Evolutionary conservation across 805 yeast species (phyloP), one percentile per base, ranked within the genome.

Genomic region (Candida ipomoeae): DNA sequence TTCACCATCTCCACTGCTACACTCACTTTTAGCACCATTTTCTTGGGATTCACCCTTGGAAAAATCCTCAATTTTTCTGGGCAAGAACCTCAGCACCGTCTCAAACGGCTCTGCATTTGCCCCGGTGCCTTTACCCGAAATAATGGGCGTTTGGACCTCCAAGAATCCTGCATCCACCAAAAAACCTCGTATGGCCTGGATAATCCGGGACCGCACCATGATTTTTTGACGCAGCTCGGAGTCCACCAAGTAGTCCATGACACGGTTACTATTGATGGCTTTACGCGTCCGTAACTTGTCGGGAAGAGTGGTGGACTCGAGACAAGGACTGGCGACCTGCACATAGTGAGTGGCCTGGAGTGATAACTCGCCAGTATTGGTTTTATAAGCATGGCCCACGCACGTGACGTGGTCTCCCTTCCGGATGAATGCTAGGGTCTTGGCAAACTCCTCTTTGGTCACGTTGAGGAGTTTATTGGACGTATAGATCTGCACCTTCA

Each of bases 81-180:
- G 70, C 50, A 74, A 48, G 29, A 75, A 76, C 38, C 66, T 64
- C 39, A 77, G 65, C 1, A 23, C 32, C 1, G 97, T 89, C 0
- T 61, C 61, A 58, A 94, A 94, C 0, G 98, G 96, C n/a, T 79
- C 78, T 0, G 99, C 98, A 59, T 84, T 83, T 5, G 99, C 99
- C 2, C 99, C 99, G 15, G 89, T 87, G 0, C 90, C 81, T 33
- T 73, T 70, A 1, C 84, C 82, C 0, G 89, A 80, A 11, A 94
- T 66, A 1, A 90, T 79, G 0, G 99, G 99, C 0, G 99, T 94
- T 46, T 85, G 87, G 0, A 94, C 96, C 64, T 90, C 97, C 2
- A 87, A 54, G 56, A 90, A 94, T 1, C 73, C 81, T 20, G 70
- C 67, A 0, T 61, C 58, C 38, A 75, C 73, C 18, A 92, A 74